These are phyloP conservation scores for Xylariaceae sp. DNA, from an alignment of 2,329 filamentous ascomycete species.

Conservation along the genomic window DNA sequence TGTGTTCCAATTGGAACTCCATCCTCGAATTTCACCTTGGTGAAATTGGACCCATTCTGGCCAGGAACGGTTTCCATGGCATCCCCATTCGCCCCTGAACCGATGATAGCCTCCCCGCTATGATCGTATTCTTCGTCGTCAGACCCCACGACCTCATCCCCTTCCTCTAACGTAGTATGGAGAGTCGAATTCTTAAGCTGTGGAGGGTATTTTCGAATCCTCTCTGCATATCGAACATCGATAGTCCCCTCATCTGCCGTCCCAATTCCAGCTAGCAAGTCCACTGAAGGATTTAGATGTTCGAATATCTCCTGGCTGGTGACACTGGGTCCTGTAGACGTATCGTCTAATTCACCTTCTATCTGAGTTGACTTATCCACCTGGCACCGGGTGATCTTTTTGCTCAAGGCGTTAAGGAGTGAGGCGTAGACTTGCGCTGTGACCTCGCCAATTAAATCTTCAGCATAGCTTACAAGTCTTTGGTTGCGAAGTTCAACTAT, in stretches of 20 bases:
- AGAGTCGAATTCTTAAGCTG: slow-evolving; percentile 30
- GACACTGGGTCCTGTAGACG: slow-evolving; percentile 42
- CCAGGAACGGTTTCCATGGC: slow-evolving; percentile 12
- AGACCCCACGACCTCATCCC: slow-evolving; percentile 35
- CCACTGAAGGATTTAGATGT: slow-evolving; percentile 53
- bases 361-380: slow-evolving; percentile 56
- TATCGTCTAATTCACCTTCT: slow-evolving; percentile 41
- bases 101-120: slow-evolving; percentile 31
- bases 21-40: slow-evolving; percentile 52
- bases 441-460: slow-evolving; percentile 69
- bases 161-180: slow-evolving; percentile 30
- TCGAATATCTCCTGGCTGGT: slow-evolving; percentile 61
- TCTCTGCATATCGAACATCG: slow-evolving; percentile 51
- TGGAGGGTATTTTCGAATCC: slow-evolving; percentile 45
- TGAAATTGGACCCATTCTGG: slow-evolving; percentile 33
- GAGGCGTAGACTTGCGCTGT: slow-evolving; percentile 79
- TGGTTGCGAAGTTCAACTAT: slow-evolving; percentile 80
- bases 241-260: slow-evolving; percentile 47
- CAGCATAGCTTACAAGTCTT: slow-evolving; percentile 72
- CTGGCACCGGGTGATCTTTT: slow-evolving; percentile 68
- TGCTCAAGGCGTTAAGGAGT: slow-evolving; percentile 71
- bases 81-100: slow-evolving; percentile 34
- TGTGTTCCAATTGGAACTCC: slow-evolving; percentile 44
- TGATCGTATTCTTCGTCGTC: slow-evolving; percentile 42
- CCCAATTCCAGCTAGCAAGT: slow-evolving; percentile 61